Percentiles rank a stretch among this genome's conserved stretches.
Conservation (phyloP, 768 basidiomycete species). For the Lepiota subincarnata region DNA sequence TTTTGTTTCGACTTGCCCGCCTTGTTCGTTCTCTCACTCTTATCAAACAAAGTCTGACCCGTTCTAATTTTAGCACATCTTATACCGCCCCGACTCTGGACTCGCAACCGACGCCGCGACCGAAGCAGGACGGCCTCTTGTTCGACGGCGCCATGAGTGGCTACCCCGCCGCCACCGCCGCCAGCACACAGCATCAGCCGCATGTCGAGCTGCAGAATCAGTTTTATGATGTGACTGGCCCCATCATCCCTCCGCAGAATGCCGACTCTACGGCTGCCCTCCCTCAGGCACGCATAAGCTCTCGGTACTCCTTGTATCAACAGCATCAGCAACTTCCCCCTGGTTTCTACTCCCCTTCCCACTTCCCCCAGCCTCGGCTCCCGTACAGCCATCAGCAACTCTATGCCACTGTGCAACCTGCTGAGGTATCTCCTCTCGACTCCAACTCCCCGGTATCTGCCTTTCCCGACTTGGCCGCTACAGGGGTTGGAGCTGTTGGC, state of each 20-base stretch:
- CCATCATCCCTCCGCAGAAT: slow-evolving; percentile 6
- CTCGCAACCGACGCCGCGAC: slow-evolving; percentile 5
- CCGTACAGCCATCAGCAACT: slow-evolving; percentile 6
- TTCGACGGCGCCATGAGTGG: slow-evolving; percentile 1
- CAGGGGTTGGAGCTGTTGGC: background rate
- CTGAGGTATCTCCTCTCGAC: slow-evolving; percentile 23
- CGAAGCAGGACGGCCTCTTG: slow-evolving; percentile 8
- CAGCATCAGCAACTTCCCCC: slow-evolving; percentile 14
- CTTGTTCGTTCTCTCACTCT: background rate
- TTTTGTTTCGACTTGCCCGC: slow-evolving; percentile 4
- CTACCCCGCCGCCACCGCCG: slow-evolving; percentile 8
- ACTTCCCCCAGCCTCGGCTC: background rate
- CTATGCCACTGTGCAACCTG: slow-evolving; percentile 20
- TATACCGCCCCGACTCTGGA: background rate
- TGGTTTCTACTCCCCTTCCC: slow-evolving; percentile 8
- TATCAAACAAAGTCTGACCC: slow-evolving; percentile 13
- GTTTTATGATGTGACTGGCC: slow-evolving; percentile 4
- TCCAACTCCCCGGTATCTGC: slow-evolving; percentile 14
- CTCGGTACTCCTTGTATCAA: slow-evolving; percentile 8
- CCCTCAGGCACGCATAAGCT: slow-evolving; percentile 10
- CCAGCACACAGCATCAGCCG: background rate
- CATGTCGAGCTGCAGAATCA: slow-evolving; percentile 1
- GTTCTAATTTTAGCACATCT: slow-evolving; percentile 12
- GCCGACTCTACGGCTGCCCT: background rate
- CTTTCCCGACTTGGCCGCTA: background rate